Conservation (phyloP, 2,329 filamentous ascomycete species). For the Phaeomoniella chlamydospora region DNA sequence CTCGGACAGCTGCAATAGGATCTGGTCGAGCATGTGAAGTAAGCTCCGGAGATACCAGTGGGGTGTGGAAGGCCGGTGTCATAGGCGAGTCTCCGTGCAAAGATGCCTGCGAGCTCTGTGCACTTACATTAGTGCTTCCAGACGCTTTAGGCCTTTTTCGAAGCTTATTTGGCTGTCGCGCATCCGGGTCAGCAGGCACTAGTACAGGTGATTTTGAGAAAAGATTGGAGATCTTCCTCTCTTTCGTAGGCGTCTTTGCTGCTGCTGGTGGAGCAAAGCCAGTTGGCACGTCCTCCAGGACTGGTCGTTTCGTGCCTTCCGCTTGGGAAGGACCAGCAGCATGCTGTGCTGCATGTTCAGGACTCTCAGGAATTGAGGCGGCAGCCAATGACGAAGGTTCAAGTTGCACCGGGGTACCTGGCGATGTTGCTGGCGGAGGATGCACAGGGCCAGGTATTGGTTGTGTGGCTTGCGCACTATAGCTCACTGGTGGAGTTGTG, state of each 20-base stretch:
- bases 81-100: slow-evolving; percentile 31
- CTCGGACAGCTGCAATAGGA: slow-evolving; percentile 14
- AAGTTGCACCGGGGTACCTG: slow-evolving; percentile 4
- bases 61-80: slow-evolving; percentile 15
- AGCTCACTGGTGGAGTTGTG: slow-evolving; percentile 30
- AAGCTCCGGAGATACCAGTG: slow-evolving; percentile 15
- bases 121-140: slow-evolving; percentile 66
- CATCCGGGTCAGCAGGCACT: slow-evolving; percentile 19
- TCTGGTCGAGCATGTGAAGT: slow-evolving; percentile 14
- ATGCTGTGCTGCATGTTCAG: not conserved
- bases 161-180: slow-evolving; percentile 71
- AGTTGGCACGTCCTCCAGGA: slow-evolving; percentile 1
- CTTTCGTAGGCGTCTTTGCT: slow-evolving; percentile 43
- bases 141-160: slow-evolving; percentile 69
- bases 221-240: slow-evolving; percentile 53
- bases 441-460: slow-evolving; percentile 6
- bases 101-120: slow-evolving; percentile 78
- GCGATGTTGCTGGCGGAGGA: slow-evolving; percentile 5
- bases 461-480: slow-evolving; percentile 15
- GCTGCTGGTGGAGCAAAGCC: slow-evolving; percentile 12
- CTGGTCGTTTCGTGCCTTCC: not conserved
- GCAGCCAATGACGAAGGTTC: not conserved
- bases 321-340: not conserved
- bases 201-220: slow-evolving; percentile 54
- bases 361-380: not conserved